phyloP scores from a whole-genome alignment of 1,284 basidiomycete genomes.

The Rugiboletus extremiorientalis region DNA sequence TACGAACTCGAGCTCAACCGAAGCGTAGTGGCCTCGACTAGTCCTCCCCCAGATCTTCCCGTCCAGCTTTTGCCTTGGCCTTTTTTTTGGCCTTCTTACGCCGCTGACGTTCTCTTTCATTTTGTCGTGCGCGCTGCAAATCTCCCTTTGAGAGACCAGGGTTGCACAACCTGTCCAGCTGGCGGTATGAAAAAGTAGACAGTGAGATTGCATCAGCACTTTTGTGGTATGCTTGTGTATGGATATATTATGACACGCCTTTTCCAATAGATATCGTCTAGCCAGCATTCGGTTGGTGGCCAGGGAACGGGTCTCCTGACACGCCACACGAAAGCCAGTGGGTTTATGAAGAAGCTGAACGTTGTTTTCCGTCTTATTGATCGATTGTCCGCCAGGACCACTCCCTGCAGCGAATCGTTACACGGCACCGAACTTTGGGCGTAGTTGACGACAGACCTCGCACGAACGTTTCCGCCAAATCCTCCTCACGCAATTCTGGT shows the following conservation, averaged over 20 bases:
- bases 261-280: slow-evolving; percentile 64
- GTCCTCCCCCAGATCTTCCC: not conserved
- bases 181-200: slow-evolving; percentile 6
- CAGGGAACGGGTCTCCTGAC: slow-evolving; percentile 78
- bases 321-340: slow-evolving; percentile 72
- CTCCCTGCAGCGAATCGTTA: slow-evolving; percentile 57
- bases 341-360: slow-evolving; percentile 80
- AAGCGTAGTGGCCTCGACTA: slow-evolving; percentile 4
- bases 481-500: slow-evolving; percentile 68
- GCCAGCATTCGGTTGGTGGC: slow-evolving; percentile 68
- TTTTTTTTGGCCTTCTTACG: slow-evolving; percentile 72
- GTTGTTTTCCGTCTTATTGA: slow-evolving; percentile 85
- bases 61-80: slow-evolving; percentile 32
- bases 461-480: slow-evolving; percentile 76
- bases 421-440: not conserved
- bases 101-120: slow-evolving; percentile 67
- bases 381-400: slow-evolving; percentile 82
- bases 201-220: slow-evolving; percentile 17
- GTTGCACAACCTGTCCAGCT: slow-evolving; percentile 71
- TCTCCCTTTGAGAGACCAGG: slow-evolving; percentile 75
- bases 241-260: slow-evolving; percentile 49
- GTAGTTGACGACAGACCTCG: slow-evolving; percentile 42
- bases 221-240: slow-evolving; percentile 9
- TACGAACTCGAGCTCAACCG: not conserved
- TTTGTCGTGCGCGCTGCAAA: slow-evolving; percentile 62